A percentile compares a stretch with the other conserved stretches of the same genome.
Conservation (phyloP, 176 grass and related monocot species). For the Eragrostis curvula region DNA sequence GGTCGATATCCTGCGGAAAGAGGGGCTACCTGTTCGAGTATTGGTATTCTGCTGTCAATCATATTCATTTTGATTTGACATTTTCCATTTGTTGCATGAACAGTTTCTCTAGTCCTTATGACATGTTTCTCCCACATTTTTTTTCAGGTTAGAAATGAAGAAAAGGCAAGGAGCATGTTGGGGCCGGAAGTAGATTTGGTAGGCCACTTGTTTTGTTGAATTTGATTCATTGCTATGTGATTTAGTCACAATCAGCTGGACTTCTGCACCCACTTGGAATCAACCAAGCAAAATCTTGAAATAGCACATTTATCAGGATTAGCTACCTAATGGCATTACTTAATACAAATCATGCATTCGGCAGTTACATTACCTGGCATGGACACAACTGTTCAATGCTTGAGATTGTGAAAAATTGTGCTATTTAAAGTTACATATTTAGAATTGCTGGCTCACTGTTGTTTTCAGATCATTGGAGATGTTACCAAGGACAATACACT, state of each 20-base stretch:
- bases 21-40: constrained; percentile 74
- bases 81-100: neutral
- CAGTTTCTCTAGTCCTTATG: neutral
- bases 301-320: neutral
- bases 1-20: constrained; percentile 71
- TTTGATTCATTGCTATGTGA: neutral
- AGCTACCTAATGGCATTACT: neutral
- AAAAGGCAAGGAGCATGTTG: constrained; percentile 91
- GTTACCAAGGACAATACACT: constrained; percentile 81
- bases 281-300: constrained; percentile 10
- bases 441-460: neutral
- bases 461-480: constrained; percentile 79
- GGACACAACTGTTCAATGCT: neutral
- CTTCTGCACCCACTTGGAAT: neutral
- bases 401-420: constrained; percentile 5
- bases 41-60: constrained; percentile 59
- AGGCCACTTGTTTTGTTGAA: constrained; percentile 34
- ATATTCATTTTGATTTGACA: constrained; percentile 4
- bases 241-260: neutral
- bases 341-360: neutral
- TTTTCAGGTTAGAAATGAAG: constrained; percentile 85
- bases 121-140: constrained; percentile 18
- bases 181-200: constrained; percentile 82
- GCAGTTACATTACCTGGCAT: neutral
- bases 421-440: constrained; percentile 4